A percentile compares a stretch with the other conserved stretches of the same genome.
phyloP scores from a whole-genome alignment of 2,329 filamentous ascomycete genomes.

The Fusarium avenaceum region DNA sequence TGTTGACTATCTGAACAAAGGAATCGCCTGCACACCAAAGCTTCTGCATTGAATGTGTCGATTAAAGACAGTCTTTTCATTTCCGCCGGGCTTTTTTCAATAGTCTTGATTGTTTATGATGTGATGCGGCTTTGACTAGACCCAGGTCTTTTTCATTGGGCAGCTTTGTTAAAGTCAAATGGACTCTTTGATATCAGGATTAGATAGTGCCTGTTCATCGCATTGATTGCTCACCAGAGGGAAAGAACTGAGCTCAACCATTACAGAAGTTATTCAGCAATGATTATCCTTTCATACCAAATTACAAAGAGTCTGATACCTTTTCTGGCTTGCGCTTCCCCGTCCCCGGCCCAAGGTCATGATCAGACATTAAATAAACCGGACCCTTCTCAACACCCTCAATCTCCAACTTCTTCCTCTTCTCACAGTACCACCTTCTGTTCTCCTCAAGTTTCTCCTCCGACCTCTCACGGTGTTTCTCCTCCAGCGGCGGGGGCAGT shows the following conservation, averaged over 20 bases:
- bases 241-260: background rate
- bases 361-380: constrained; percentile 8
- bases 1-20: background rate
- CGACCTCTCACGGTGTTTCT: constrained; percentile 1
- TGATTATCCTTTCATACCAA: too few species aligned
- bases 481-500: background rate
- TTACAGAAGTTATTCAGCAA: too few species aligned
- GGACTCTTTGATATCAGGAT: too few species aligned
- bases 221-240: background rate
- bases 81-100: background rate
- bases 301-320: too few species aligned
- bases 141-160: too few species aligned
- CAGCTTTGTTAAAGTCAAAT: too few species aligned
- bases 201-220: too few species aligned
- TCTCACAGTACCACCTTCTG: background rate
- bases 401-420: background rate
- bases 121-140: too few species aligned
- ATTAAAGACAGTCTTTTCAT: background rate
- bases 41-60: background rate
- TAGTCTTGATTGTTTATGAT: background rate
- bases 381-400: background rate
- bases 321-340: background rate
- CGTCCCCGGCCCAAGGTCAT: constrained; percentile 1
- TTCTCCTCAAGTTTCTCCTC: constrained; percentile 2
- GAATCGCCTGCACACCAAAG: too few species aligned